Percentiles rank a stretch among this genome's conserved stretches.
Conservation (phyloP, 805 yeast genomes). For the Saturnispora silvae region DNA sequence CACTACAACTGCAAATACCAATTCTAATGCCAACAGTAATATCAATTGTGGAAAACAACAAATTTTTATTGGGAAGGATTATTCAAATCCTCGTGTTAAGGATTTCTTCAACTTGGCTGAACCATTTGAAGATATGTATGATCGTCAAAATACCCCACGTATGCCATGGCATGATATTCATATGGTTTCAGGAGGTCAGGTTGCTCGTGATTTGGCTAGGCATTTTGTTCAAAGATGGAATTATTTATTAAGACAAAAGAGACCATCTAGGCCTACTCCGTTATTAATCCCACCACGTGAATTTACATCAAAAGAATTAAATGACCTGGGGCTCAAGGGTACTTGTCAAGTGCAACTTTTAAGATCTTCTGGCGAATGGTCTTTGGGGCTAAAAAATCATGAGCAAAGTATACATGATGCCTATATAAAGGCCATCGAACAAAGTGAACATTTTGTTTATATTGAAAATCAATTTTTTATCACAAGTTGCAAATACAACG, state of each 20-base stretch:
- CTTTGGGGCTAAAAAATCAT: constrained; percentile 72
- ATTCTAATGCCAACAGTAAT: constrained; percentile 19
- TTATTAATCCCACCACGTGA: constrained; percentile 88
- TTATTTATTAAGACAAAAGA: constrained; percentile 78
- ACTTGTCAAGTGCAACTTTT: constrained; percentile 87
- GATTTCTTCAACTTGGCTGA: constrained; percentile 74
- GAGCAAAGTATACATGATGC: constrained; percentile 92
- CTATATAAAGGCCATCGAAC: constrained; percentile 79
- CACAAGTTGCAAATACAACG: constrained; percentile 80
- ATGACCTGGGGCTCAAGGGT: constrained; percentile 53
- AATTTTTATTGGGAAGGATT: constrained; percentile 92
- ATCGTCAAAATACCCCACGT: constrained; percentile 68
- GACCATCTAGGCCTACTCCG: constrained; percentile 93
- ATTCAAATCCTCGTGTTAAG: constrained; percentile 87
- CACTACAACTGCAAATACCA: neutral
- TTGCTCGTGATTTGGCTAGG: constrained; percentile 85
- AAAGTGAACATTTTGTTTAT: constrained; percentile 86
- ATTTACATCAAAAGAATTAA: constrained; percentile 60
- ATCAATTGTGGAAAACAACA: too few species aligned
- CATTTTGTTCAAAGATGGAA: constrained; percentile 98
- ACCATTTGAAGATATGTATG: constrained; percentile 89
- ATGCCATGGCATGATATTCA: constrained; percentile 99
- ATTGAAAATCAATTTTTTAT: constrained; percentile 94
- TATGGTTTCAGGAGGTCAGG: constrained; percentile 88
- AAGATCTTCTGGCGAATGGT: constrained; percentile 90